Base-by-base conservation (phyloP, 2,329 filamentous ascomycete genomes). In the Penicillium sp. region DNA sequence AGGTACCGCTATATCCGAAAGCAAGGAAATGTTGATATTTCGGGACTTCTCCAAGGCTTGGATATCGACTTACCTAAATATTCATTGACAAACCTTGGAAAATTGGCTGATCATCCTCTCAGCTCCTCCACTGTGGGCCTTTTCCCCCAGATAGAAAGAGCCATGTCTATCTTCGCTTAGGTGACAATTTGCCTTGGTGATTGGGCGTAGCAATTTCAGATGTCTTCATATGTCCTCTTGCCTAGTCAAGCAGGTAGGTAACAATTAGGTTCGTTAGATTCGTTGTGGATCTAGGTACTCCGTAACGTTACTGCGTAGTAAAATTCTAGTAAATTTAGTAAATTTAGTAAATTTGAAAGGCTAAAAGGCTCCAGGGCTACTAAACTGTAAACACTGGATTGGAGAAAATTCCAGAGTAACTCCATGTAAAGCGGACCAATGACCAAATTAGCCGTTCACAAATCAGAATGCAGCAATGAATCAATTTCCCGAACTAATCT, bases 401-500 rank as follows among this genome's bases (percentile, higher is more conserved):
- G 33, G 6, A 35, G 21, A 12, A 35, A 29, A 31, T n/a, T 36
- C 17, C 39, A 8, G 10, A 27, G 29, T 21, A 29, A 35, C 35
- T 45, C 39, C 43, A 51, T 19, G 47, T 54, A 48, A 53, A 47
- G 48, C 45, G 54, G 54, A 47, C 25, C 53, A 23, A 48, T 39
- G 29, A 19, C 29, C 13, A n/a, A 36, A 35, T n/a, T n/a, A 50
- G 44, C 17, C 49, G 57, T 56, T 56, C 54, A 61, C 60, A 61
- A 61, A 55, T 56, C 43, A 47, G 12, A 23, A 29, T 19, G 15
- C n/a, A 51, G 44, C 43, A 50, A 53, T 50, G 39, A 48, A 53
- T 55, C 49, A 58, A 58, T 55, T 60, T 55, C 35, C 53, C 52
- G 33, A 38, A 49, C 10, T 23, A 42, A n/a, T 21, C 7, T 7